These are phyloP conservation scores for Ceratobasidium theobromae DNA, from an alignment of 1,284 basidiomycete species.

Conservation along the genomic window DNA sequence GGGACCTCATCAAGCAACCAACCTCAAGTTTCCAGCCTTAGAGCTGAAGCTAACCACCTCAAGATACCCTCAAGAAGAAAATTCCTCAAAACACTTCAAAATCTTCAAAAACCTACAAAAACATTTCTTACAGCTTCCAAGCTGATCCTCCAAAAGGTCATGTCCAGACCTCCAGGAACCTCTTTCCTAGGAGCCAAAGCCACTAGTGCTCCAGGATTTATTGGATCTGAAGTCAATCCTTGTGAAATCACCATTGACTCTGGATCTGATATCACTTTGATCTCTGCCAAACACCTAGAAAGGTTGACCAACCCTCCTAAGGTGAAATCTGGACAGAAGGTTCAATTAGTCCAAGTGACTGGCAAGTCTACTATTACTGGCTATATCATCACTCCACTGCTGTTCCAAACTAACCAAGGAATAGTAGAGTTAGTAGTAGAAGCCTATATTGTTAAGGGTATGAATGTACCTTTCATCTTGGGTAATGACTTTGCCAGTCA, in stretches of 20 bases:
- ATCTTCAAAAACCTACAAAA: background rate
- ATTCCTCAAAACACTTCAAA: background rate
- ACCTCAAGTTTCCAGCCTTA: background rate
- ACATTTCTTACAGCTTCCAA: slow-evolving; percentile 2
- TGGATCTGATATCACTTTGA: slow-evolving; percentile 35
- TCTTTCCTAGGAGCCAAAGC: slow-evolving; percentile 32
- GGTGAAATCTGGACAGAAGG: slow-evolving; percentile 29
- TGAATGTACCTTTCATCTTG: slow-evolving; percentile 40
- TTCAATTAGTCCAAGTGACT: slow-evolving; percentile 39
- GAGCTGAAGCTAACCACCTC: background rate
- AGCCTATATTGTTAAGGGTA: slow-evolving; percentile 41
- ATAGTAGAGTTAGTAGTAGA: slow-evolving; percentile 41
- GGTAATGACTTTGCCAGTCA: slow-evolving; percentile 44
- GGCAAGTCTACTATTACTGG: slow-evolving; percentile 40
- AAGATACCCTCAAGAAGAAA: background rate
- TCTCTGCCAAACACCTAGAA: slow-evolving; percentile 6
- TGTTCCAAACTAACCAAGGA: slow-evolving; percentile 39
- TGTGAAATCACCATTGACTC: slow-evolving; percentile 24
- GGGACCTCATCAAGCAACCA: background rate
- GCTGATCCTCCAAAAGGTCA: slow-evolving; percentile 36
- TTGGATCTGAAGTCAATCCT: background rate
- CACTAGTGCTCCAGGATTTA: background rate
- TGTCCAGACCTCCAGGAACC: slow-evolving; percentile 42
- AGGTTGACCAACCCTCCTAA: slow-evolving; percentile 30
- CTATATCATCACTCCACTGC: slow-evolving; percentile 40